Evolutionary conservation across 768 basidiomycete genomes (phyloP).

Genomic region (Suillus spraguei): DNA sequence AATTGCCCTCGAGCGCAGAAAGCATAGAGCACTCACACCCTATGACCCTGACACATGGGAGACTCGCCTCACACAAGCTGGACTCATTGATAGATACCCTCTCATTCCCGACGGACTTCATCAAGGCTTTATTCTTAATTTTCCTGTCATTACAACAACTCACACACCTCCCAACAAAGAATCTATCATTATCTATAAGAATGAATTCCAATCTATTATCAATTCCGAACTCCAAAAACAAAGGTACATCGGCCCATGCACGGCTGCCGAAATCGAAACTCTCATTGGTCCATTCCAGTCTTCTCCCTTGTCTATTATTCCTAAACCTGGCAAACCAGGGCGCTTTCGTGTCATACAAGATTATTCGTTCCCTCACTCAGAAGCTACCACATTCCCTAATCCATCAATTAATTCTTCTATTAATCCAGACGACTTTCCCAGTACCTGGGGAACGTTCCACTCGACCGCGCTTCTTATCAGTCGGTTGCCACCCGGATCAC

Average conservation of each 20-base stretch:
- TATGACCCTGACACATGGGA: background rate
- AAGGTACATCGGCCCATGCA: background rate
- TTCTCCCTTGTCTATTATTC: background rate
- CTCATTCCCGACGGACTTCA: background rate
- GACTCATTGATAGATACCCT: background rate
- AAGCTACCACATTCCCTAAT: too few relatives aligned
- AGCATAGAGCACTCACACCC: too few relatives aligned
- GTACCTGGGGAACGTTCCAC: background rate
- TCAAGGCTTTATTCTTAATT: background rate
- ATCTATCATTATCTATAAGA: background rate
- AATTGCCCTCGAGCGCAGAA: background rate
- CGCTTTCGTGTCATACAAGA: background rate
- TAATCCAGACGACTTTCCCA: background rate
- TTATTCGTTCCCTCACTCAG: background rate
- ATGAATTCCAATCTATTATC: background rate
- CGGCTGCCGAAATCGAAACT: background rate
- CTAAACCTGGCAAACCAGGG: background rate
- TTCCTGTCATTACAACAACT: background rate
- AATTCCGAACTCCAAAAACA: background rate
- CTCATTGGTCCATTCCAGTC: background rate
- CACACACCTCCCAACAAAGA: background rate
- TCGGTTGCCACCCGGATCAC: background rate
- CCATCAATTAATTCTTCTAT: background rate
- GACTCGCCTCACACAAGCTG: accelerated
- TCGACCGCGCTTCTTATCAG: background rate